These are phyloP conservation scores for Talaromyces rugulosus DNA, from an alignment of 2,329 filamentous ascomycete species.

Conservation along the genomic window DNA sequence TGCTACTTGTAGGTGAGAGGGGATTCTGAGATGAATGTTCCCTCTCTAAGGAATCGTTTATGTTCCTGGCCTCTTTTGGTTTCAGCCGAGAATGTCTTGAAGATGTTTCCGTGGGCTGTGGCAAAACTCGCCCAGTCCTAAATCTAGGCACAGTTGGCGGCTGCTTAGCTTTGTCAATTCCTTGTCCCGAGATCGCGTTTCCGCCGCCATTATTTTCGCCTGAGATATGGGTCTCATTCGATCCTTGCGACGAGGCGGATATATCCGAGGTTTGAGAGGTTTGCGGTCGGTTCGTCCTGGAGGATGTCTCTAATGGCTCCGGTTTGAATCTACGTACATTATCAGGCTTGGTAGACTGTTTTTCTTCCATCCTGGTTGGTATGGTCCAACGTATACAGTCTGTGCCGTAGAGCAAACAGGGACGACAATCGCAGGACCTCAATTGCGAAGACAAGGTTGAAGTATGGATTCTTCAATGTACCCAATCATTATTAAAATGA, in stretches of 20 bases:
- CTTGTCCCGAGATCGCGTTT: background rate
- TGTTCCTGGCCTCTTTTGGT: constrained; percentile 7
- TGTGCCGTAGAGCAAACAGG: background rate
- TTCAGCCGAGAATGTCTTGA: constrained; percentile 34
- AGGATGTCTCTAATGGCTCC: constrained; percentile 31
- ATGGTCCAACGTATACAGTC: background rate
- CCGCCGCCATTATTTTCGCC: background rate
- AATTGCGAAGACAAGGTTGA: background rate
- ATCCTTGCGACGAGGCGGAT: background rate
- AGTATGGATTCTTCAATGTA: background rate
- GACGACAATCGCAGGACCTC: background rate
- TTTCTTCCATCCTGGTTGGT: background rate
- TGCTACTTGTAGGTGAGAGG: background rate
- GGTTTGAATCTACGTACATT: constrained; percentile 24
- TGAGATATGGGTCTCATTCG: background rate
- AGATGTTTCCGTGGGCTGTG: constrained; percentile 42
- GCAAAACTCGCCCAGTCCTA: constrained; percentile 25
- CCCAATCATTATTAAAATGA: background rate
- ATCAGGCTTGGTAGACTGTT: background rate
- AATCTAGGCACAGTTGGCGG: background rate
- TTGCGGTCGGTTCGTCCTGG: constrained; percentile 19
- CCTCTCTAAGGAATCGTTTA: background rate
- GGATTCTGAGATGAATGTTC: background rate
- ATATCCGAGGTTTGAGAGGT: background rate
- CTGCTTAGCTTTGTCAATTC: background rate